These are phyloP conservation scores for Geopyxis carbonaria DNA, from an alignment of 495 filamentous ascomycete species.

Conservation along the genomic window DNA sequence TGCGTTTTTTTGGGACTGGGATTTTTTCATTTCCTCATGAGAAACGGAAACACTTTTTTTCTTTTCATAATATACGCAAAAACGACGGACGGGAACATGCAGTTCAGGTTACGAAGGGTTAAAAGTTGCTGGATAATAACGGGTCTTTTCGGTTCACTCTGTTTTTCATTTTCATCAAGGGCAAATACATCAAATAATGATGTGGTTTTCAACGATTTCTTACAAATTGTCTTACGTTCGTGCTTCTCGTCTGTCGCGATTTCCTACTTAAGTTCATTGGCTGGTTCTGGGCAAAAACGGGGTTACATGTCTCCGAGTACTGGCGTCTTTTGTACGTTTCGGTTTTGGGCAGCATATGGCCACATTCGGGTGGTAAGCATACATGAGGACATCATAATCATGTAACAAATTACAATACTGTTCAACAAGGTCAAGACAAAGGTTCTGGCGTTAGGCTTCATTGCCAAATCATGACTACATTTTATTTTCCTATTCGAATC, in stretches of 20 bases:
- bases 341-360: slow-evolving; percentile 2
- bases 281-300: not conserved
- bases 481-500: no score
- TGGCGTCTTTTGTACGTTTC: not conserved
- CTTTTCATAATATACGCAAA: not conserved
- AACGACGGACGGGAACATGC: not conserved
- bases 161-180: not conserved
- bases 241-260: not conserved
- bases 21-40: not conserved
- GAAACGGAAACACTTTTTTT: not conserved
- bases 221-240: no score
- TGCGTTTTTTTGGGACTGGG: slow-evolving; percentile 1
- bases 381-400: no score
- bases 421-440: no score
- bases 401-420: no score
- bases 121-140: no score
- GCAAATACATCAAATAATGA: no score
- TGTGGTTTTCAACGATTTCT: no score
- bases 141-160: slow-evolving; percentile 1
- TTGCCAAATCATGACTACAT: no score
- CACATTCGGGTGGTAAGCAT: no score
- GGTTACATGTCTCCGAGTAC: not conserved
- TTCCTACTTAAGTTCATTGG: slow-evolving; percentile 2
- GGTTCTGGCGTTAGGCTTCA: no score
- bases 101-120: not conserved